These are phyloP conservation scores for Ambrosiella xylebori DNA, from an alignment of 2,329 filamentous ascomycete species.

Conservation along the genomic window DNA sequence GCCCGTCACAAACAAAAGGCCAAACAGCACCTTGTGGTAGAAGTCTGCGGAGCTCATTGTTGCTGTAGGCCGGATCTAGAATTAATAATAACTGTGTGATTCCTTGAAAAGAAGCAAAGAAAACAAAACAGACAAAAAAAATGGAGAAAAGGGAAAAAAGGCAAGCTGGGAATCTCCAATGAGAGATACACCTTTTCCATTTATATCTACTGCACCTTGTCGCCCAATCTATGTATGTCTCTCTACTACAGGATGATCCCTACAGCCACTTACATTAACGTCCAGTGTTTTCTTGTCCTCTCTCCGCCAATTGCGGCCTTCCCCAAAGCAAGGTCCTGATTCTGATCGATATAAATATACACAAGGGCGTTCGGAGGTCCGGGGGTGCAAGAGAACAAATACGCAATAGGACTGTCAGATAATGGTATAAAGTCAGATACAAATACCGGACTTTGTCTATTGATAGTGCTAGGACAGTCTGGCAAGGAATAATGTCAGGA, in stretches of 20 bases:
- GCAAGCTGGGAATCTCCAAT: not conserved
- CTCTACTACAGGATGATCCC: too few relatives aligned
- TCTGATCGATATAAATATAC: too few relatives aligned
- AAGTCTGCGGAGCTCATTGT: constrained; percentile 17
- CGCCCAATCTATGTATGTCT: too few relatives aligned
- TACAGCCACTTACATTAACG: too few relatives aligned
- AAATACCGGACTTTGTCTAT: not conserved
- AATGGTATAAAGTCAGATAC: too few relatives aligned
- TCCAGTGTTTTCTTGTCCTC: too few relatives aligned
- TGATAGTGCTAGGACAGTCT: not conserved
- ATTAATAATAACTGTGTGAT: not conserved
- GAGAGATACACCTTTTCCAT: too few relatives aligned
- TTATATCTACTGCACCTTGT: too few relatives aligned
- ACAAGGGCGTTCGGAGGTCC: not conserved
- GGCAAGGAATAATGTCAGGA: too few relatives aligned
- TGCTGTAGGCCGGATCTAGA: not conserved
- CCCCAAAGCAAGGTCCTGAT: not conserved
- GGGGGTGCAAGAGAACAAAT: not conserved
- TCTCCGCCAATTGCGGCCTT: not conserved
- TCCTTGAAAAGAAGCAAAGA: not conserved
- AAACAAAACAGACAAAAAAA: not conserved
- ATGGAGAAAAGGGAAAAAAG: not conserved
- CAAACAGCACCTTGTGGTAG: constrained; percentile 21
- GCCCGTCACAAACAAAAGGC: constrained; percentile 20
- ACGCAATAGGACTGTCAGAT: too few relatives aligned